Percentiles rank a stretch among this genome's conserved stretches.
Conservation (phyloP, 345 rosid genomes). For the Xanthoceras sorbifolium region DNA sequence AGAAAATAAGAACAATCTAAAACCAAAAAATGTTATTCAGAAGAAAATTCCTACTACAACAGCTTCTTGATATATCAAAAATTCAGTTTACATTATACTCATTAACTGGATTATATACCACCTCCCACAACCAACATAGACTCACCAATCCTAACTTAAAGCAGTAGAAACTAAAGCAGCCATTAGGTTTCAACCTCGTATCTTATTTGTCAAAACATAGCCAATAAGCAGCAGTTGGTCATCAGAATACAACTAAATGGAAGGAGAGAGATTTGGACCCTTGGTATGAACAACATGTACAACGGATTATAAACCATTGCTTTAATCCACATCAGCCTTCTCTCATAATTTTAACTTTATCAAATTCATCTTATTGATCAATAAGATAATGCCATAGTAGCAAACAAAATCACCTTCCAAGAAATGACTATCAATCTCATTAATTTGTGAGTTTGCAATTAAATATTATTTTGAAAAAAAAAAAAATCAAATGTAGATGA, state of each 20-base stretch:
- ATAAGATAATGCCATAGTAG: not conserved
- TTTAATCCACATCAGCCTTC: not conserved
- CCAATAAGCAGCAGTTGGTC: not conserved
- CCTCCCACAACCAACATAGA: conserved; percentile 1
- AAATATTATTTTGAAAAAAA: not conserved
- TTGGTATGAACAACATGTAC: not conserved
- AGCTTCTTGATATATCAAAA: not conserved
- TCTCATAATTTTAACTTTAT: not conserved
- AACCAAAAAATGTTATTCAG: not conserved
- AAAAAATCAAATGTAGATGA: not conserved
- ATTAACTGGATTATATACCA: not conserved
- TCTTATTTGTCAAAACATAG: not conserved
- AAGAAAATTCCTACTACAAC: not conserved
- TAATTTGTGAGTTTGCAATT: not conserved
- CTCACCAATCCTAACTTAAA: not conserved
- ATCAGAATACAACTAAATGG: not conserved
- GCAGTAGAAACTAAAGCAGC: not conserved
- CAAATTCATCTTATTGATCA: not conserved
- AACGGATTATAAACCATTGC: not conserved
- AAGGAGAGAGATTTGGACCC: not conserved
- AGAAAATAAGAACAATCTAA: not conserved
- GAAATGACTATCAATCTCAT: not conserved
- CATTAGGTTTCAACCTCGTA: not conserved
- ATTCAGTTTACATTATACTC: not conserved
- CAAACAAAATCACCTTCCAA: not conserved